Conservation (phyloP, 208 protist genomes). For the Wallacemonas collosoma region DNA sequence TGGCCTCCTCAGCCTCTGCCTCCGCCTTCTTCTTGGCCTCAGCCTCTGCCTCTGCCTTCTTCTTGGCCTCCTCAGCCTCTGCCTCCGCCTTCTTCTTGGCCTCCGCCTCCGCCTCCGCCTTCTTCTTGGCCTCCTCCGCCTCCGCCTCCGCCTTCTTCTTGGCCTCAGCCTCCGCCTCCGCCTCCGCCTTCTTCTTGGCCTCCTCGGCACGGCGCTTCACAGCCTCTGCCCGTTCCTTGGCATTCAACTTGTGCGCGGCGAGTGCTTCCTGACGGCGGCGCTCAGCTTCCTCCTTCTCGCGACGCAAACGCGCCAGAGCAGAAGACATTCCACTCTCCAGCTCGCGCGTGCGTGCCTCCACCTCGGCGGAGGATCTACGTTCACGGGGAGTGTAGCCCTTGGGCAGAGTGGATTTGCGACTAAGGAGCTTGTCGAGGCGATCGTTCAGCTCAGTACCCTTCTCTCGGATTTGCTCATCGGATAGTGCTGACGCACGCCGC, state of each 20-base stretch:
- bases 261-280: slow-evolving; percentile 2
- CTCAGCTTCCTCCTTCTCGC: slow-evolving; percentile 14
- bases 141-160: background rate
- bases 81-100: background rate
- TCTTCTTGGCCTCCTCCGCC: background rate
- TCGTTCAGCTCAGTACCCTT: slow-evolving; percentile 12
- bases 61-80: background rate
- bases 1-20: slow-evolving; percentile 2
- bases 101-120: background rate
- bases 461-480: slow-evolving; percentile 6
- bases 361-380: slow-evolving; percentile 5
- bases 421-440: slow-evolving; percentile 11
- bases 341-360: slow-evolving; percentile 13
- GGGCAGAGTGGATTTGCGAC: slow-evolving; percentile 8
- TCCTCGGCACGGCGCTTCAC: slow-evolving; percentile 7
- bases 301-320: slow-evolving; percentile 3
- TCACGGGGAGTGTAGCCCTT: slow-evolving; percentile 11
- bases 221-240: slow-evolving; percentile 15
- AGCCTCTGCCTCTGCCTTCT: background rate
- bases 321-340: slow-evolving; percentile 11
- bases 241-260: slow-evolving; percentile 7
- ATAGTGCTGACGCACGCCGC: slow-evolving; percentile 3
- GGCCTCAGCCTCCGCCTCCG: slow-evolving; percentile 1
- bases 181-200: slow-evolving; percentile 14
- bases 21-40: slow-evolving; percentile 2